Evolutionary conservation across 2,329 filamentous ascomycete species (phyloP), one percentile per base, ranked within the genome.

Genomic region (Neonectria ditissima): DNA sequence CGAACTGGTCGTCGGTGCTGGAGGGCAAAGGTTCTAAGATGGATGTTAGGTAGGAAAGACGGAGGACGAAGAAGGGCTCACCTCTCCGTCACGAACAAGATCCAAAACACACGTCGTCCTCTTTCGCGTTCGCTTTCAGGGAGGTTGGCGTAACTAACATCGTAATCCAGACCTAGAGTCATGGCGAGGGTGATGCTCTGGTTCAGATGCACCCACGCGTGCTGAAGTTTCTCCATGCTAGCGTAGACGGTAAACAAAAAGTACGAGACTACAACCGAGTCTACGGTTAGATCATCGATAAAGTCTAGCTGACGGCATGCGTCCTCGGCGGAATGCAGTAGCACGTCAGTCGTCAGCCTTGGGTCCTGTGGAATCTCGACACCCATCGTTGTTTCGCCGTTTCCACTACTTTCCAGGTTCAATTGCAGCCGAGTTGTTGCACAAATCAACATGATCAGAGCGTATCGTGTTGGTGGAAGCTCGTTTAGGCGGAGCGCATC

Each of bases 41-140:
- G n/a, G n/a, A n/a, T n/a, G n/a, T n/a, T n/a, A n/a, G n/a, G n/a
- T n/a, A n/a, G n/a, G n/a, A n/a, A n/a, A n/a, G n/a, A n/a, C n/a
- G n/a, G n/a, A n/a, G n/a, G n/a, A n/a, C n/a, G n/a, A n/a, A n/a
- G n/a, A n/a, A n/a, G n/a, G n/a, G n/a, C n/a, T n/a, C n/a, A 71
- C 70, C 70, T 64, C 45, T 72, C 70, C n/a, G 70, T 68, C n/a
- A 74, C 73, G 43, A 74, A 75, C 2, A 75, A 52, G 4, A 75
- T 58, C 73, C 73, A 75, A 50, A 75, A 69, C 18, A 70, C 66
- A 8, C 67, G 67, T 26, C 70, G 64, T 24, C 67, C 58, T 52
- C 53, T 64, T 20, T 71, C 67, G 14, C 65, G 59, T 10, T 72
- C 70, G 11, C 13, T 32, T 6, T 62, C 58, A 10, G 59, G 20